phyloP scores from a whole-genome alignment of 2,329 filamentous ascomycete species.

The Lasiodiplodia citricola region DNA sequence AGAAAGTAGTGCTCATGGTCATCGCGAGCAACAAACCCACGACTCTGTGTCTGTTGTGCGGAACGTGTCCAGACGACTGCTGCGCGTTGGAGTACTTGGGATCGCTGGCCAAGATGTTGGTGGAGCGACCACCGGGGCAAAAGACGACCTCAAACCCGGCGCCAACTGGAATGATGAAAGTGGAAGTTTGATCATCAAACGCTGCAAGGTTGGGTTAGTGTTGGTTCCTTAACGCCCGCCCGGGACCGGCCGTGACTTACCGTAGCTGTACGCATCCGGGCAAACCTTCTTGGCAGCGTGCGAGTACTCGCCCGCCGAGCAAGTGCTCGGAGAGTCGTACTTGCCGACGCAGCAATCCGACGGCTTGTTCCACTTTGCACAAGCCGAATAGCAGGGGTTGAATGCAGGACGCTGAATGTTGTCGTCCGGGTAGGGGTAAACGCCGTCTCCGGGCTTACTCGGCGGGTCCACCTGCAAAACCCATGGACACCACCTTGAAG shows the following conservation, averaged over 20 bases:
- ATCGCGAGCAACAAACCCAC: constrained; percentile 25
- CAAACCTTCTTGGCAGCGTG: constrained; percentile 74
- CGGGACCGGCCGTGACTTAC: constrained; percentile 56
- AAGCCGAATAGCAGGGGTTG: constrained; percentile 79
- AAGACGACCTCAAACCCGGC: constrained; percentile 81
- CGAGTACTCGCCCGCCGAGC: constrained; percentile 71
- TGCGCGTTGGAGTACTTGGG: constrained; percentile 39
- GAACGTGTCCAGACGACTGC: constrained; percentile 29
- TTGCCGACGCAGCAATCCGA: constrained; percentile 77
- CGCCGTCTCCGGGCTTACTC: constrained; percentile 71
- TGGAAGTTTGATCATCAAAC: constrained; percentile 63
- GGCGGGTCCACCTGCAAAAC: constrained; percentile 73
- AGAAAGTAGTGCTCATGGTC: constrained; percentile 19
- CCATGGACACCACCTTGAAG: constrained; percentile 80
- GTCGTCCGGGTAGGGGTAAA: constrained; percentile 82
- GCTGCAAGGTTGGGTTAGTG: constrained; percentile 40
- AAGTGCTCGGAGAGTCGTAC: constrained; percentile 67
- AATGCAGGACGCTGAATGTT: constrained; percentile 72
- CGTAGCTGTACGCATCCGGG: constrained; percentile 82
- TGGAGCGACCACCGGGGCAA: constrained; percentile 66
- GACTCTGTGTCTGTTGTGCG: constrained; percentile 9
- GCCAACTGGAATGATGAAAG: constrained; percentile 65
- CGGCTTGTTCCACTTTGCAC: constrained; percentile 69
- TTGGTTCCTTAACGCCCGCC: no score
- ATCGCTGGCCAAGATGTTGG: constrained; percentile 52